Evolutionary conservation across 176 grass and related monocot species (phyloP), one percentile per base, ranked within the genome.

Genomic region (Avena insularis): DNA sequence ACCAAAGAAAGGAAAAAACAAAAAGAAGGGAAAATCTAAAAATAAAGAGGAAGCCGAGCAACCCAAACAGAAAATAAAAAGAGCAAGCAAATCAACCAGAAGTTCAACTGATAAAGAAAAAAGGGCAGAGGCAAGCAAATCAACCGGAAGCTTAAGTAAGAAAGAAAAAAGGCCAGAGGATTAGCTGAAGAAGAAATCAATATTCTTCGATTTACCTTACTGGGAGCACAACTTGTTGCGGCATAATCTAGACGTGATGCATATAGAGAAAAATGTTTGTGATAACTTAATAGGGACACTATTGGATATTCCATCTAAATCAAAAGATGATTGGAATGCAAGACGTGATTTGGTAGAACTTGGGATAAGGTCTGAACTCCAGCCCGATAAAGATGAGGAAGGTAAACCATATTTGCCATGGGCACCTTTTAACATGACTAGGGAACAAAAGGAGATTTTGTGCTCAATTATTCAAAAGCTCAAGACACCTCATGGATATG

Each of bases 191-290:
- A 68, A 68, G 65, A 38, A 68, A 68, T 68, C 29, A 7, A 36
- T 68, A 68, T 68, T 68, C 2, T 38, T 68, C 38, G 6, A 12
- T 3, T 35, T 38, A 15, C 31, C 65, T 17, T 70, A 54, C 16
- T 77, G 50, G 50, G 0, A 33, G 49, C 14, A 77, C 49, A 77
- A 77, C 6, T 35, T 33, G 20, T 31, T 77, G 25, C 25, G 74
- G 14, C 48, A 77, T 33, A 77, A 77, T 77, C 48, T 55, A 9
- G 74, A 55, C 9, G 73, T 54, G 48, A 77, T 77, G 73, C 73
- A 77, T 15, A 77, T 77, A 53, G 73, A 77, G 25, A 77, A 77
- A 73, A 74, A 74, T 74, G 45, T 69, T 19, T 74, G 43, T 25
- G 71, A 74, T 2, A 74, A 74, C 21, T 50, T 74, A 45, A 20